Percentiles rank a stretch among this genome's conserved stretches.
Evolutionary conservation across 148 eudicot genomes (phyloP).

Genomic region (Rhododendron williamsianum): DNA sequence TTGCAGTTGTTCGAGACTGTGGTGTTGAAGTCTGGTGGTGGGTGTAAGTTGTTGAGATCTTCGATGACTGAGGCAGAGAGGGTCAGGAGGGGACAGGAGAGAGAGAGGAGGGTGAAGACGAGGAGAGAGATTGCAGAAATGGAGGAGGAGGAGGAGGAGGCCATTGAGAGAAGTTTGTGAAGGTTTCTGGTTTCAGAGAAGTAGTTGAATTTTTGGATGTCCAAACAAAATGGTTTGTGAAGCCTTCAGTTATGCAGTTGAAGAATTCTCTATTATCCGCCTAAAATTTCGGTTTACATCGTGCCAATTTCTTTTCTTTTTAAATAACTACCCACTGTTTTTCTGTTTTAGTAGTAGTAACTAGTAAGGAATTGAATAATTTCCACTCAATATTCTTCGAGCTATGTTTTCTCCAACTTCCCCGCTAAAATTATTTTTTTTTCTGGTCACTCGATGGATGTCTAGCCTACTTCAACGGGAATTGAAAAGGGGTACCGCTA

Average conservation of each 20-base stretch:
- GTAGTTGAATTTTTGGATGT: background rate
- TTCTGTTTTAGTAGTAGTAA: background rate
- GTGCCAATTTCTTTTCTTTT: background rate
- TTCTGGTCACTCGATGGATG: too few species aligned
- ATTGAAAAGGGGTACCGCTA: too few species aligned
- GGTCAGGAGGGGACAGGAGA: background rate
- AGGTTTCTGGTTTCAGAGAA: background rate
- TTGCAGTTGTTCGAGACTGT: slow-evolving; percentile 31
- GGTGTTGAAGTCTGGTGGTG: slow-evolving; percentile 32
- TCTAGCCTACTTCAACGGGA: too few species aligned
- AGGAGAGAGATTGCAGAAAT: slow-evolving; percentile 11
- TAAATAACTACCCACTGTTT: background rate
- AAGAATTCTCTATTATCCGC: background rate
- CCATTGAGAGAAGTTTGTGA: slow-evolving; percentile 16
- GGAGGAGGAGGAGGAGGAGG: slow-evolving; percentile 18
- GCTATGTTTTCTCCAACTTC: too few species aligned
- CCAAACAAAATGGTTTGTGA: background rate
- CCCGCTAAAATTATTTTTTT: too few species aligned
- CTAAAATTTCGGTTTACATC: background rate
- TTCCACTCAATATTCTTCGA: too few species aligned
- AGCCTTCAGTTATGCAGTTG: too few species aligned
- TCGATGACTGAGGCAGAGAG: slow-evolving; percentile 21
- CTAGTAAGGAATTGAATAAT: background rate
- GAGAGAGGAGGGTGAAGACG: slow-evolving; percentile 2
- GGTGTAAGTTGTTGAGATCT: slow-evolving; percentile 28